A percentile compares a stretch with the other conserved stretches of the same genome.
Conservation (phyloP, 257 asterid genomes). For the Nicotiana paniculata region DNA sequence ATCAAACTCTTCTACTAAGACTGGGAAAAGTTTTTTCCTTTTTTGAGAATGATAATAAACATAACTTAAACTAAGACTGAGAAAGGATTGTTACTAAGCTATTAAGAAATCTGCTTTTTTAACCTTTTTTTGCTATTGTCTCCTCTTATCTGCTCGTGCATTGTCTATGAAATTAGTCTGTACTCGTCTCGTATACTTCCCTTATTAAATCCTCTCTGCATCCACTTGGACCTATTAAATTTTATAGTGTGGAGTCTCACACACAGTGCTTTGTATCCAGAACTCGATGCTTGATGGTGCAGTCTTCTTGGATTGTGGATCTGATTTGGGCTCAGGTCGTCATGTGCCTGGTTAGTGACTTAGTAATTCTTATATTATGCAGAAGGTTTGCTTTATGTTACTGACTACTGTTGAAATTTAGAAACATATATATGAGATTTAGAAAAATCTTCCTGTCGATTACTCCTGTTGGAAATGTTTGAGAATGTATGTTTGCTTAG, state of each 20-base stretch:
- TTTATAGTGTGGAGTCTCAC: conserved; percentile 8
- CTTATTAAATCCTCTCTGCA: not conserved
- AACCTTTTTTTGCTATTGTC: not conserved
- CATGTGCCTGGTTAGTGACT: conserved; percentile 83
- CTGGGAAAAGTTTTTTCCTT: too few species aligned
- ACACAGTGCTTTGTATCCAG: conserved; percentile 27
- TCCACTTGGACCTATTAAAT: not conserved
- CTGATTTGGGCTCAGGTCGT: conserved; percentile 87
- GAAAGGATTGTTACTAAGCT: too few species aligned
- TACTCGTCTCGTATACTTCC: not conserved
- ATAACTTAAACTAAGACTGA: too few species aligned
- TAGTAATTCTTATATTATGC: conserved; percentile 1
- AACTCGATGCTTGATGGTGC: conserved; percentile 70
- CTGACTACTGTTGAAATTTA: not conserved
- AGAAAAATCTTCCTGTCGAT: not conserved
- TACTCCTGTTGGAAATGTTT: not conserved
- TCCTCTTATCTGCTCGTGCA: not conserved
- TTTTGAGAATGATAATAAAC: too few species aligned
- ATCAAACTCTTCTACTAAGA: too few species aligned
- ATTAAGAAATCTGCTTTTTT: too few species aligned
- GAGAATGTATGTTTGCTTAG: not conserved
- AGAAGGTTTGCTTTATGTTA: not conserved
- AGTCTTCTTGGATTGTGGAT: conserved; percentile 80
- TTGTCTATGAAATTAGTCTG: not conserved
- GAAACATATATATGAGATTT: not conserved